These are phyloP conservation scores for Pseudocercospora macadamiae DNA, from an alignment of 2,329 filamentous ascomycete genomes.

Conservation along the genomic window DNA sequence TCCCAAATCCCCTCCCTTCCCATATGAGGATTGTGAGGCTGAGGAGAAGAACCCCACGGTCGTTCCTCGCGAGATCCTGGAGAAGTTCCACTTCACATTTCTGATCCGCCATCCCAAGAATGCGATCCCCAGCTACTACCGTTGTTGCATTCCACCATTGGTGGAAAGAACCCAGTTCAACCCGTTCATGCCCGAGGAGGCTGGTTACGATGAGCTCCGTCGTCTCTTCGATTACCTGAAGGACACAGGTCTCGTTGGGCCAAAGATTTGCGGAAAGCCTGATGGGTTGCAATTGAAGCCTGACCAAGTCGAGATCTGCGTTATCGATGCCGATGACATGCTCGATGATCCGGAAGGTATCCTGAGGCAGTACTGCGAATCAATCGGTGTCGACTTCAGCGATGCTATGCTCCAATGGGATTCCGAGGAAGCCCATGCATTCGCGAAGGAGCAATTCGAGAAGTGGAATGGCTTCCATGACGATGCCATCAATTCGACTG, in stretches of 20 bases:
- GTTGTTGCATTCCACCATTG: conserved; percentile 88
- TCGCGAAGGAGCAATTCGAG: conserved; percentile 77
- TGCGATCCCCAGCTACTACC: conserved; percentile 90
- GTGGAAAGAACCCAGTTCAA: conserved; percentile 81
- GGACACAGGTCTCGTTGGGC: conserved; percentile 69
- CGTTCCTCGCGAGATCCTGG: conserved; percentile 72
- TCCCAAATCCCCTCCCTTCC: conserved; percentile 51
- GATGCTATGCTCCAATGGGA: conserved; percentile 85
- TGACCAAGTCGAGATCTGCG: conserved; percentile 67
- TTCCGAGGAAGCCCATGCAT: conserved; percentile 68
- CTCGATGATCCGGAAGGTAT: conserved; percentile 79
- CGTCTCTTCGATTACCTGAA: conserved; percentile 84
- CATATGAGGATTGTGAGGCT: conserved; percentile 56
- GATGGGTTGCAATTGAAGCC: conserved; percentile 18
- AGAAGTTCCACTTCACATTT: conserved; percentile 90
- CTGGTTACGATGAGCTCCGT: conserved; percentile 87
- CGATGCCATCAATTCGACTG: conserved; percentile 82
- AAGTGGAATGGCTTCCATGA: conserved; percentile 99
- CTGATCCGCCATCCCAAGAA: conserved; percentile 93
- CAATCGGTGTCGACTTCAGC: conserved; percentile 75
- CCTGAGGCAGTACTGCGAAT: conserved; percentile 78
- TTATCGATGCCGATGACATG: conserved; percentile 92
- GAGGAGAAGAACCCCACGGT: conserved; percentile 83
- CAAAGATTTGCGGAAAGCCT: conserved; percentile 58
- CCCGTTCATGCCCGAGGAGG: conserved; percentile 83